phyloP scores from a whole-genome alignment of 2,329 filamentous ascomycete species.

The Cladosporium phlei region DNA sequence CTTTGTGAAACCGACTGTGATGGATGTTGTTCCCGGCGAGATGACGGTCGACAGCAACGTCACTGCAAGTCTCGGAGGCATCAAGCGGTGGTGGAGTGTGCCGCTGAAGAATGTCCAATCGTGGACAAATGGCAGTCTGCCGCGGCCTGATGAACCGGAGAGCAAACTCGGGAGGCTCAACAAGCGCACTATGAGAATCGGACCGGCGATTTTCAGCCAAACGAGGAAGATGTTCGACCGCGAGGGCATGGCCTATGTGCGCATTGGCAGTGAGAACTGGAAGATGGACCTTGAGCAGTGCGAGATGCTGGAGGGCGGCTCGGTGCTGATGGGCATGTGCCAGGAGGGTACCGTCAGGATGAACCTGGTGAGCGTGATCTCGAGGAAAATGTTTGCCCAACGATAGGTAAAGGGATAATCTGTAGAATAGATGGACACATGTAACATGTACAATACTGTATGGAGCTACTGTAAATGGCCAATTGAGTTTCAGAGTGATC shows the following conservation, averaged over 20 bases:
- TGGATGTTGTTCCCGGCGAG: slow-evolving; percentile 1
- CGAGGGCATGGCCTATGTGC: slow-evolving; percentile 26
- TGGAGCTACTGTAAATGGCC: too few relatives aligned
- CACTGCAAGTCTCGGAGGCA: neutral
- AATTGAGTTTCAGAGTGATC: too few relatives aligned
- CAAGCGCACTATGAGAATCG: neutral
- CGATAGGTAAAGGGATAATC: too few relatives aligned
- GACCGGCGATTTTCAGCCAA: neutral
- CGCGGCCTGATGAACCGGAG: neutral
- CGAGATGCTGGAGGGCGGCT: slow-evolving; percentile 23
- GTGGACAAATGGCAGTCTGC: neutral
- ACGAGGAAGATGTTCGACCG: slow-evolving; percentile 25
- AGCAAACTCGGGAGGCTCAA: neutral
- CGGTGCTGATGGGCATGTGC: slow-evolving; percentile 12
- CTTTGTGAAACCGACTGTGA: neutral
- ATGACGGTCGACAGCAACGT: neutral
- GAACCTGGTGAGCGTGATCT: neutral
- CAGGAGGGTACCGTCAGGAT: neutral
- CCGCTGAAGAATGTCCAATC: neutral
- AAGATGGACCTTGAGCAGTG: slow-evolving; percentile 28
- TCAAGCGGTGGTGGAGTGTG: neutral
- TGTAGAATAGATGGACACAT: slow-evolving; percentile 1
- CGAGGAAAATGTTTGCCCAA: too few relatives aligned
- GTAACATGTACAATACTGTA: too few relatives aligned
- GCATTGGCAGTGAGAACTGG: slow-evolving; percentile 20